Base-by-base conservation (phyloP, 2,329 filamentous ascomycete genomes). In the Pyricularia sp. region DNA sequence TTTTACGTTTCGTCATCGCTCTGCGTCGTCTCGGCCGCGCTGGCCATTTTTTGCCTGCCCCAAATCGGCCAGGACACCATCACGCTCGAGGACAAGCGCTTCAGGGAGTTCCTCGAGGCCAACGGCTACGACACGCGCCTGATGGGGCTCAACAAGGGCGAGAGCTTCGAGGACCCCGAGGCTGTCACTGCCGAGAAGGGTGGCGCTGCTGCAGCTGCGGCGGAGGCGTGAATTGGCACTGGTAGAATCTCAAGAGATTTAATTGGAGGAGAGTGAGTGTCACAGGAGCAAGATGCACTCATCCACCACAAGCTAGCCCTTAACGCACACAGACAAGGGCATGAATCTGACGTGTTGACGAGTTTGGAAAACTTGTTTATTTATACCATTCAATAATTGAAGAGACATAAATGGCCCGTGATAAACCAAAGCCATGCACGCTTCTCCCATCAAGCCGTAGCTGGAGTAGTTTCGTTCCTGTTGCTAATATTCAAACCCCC, bases 31-130 rank as follows among this genome's bases (percentile, higher is more conserved):
- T 88, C 86, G 2, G 91, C 90, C 0, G 75, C 78, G 10, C 73
- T 93, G 31, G 84, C 79, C 1, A 77, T 88, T 9, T 84, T 91
- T 70, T 82, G 83, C 66, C 75, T 96, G 62, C 93, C 93, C 0
- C 78, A 90, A 62, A 88, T 97, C 67, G 86, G 86, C n/a, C 83
- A 96, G 76, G 89, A 96, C 70, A 96, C 91, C 0, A 96, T 97
- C 67, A 84, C 87, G 0, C 71, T 82, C 19, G 93, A 97, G 75
- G 92, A 97, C 71, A 72, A 79, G 9, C 82, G 83, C 59, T 97
- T 96, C 78, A 83, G 90, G 40, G 82, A 78, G 22, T 96, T 89
- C 72, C 78, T 97, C 13, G 81, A 86, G 71, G 78, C 77, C 30
- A 81, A 93, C 66, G 92, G 92, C 3, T 96, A 88, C 77, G 91